A percentile compares a stretch with the other conserved stretches of the same genome.
Conservation (phyloP, 2,329 filamentous ascomycete species). For the Rutstroemia sp. region DNA sequence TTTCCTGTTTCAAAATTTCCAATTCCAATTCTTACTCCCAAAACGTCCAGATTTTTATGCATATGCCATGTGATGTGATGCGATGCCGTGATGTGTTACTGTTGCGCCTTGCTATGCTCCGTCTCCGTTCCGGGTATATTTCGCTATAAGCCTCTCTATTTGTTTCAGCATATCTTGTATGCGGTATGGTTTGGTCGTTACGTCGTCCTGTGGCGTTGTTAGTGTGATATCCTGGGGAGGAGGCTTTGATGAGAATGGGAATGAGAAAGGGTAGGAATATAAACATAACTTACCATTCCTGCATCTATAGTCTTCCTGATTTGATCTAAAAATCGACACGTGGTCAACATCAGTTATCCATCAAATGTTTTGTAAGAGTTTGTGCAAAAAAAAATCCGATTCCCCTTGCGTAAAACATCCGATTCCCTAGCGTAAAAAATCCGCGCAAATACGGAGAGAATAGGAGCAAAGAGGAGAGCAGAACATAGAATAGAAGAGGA, state of each 20-base stretch:
- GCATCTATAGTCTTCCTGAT: slow-evolving; percentile 41
- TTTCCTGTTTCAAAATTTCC: not conserved
- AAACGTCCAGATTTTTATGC: not conserved
- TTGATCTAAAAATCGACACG: too few relatives aligned
- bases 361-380: too few relatives aligned
- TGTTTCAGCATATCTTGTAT: slow-evolving; percentile 21
- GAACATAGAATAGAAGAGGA: too few relatives aligned
- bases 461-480: too few relatives aligned
- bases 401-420: too few relatives aligned
- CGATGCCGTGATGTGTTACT: not conserved
- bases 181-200: slow-evolving; percentile 22
- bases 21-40: not conserved
- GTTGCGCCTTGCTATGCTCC: not conserved
- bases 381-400: too few relatives aligned
- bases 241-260: not conserved
- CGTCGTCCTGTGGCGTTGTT: slow-evolving; percentile 15
- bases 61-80: not conserved
- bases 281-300: slow-evolving; percentile 53
- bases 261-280: not conserved
- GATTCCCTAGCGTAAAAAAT: too few relatives aligned
- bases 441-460: too few relatives aligned
- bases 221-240: too few relatives aligned
- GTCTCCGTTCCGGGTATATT: not conserved
- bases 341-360: too few relatives aligned
- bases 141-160: slow-evolving; percentile 16